phyloP scores from a whole-genome alignment of 176 grass and related monocot species.

The Phragmites australis region DNA sequence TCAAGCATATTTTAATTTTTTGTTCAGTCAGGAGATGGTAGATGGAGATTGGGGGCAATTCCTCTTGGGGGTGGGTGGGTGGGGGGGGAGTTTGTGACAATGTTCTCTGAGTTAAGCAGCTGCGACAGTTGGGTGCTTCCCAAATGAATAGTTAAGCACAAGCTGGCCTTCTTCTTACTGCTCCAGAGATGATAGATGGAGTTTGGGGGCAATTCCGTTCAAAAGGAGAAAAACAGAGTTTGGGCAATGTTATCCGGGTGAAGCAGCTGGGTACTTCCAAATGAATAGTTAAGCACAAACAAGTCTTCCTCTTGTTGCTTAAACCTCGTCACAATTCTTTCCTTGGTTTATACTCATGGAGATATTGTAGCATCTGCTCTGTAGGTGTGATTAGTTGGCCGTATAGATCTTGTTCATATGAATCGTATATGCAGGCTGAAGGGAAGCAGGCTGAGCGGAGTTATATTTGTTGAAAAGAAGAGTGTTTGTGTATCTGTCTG shows the following conservation, averaged over 20 bases:
- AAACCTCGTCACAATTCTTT: conserved; percentile 14
- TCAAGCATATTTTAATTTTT: conserved; percentile 35
- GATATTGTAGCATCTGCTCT: too few species aligned
- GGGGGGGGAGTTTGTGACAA: neutral
- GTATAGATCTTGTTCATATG: too few species aligned
- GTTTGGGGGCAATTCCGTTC: conserved; percentile 12
- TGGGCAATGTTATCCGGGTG: conserved; percentile 15
- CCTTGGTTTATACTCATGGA: conserved; percentile 30
- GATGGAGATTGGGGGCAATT: conserved; percentile 19
- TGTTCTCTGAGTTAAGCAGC: neutral
- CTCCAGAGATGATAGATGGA: conserved; percentile 21
- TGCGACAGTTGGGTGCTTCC: conserved; percentile 10
- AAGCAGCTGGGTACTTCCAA: conserved; percentile 25
- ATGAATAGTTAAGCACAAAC: conserved; percentile 33
- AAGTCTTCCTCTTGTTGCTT: conserved; percentile 32
- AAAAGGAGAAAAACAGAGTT: conserved; percentile 5
- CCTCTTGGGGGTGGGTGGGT: neutral
- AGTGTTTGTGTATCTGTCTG: too few species aligned
- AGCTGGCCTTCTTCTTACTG: neutral
- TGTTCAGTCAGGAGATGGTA: conserved; percentile 23
- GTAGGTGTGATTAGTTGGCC: too few species aligned
- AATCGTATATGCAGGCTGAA: too few species aligned
- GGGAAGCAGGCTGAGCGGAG: too few species aligned
- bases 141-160: neutral
- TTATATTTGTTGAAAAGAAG: too few species aligned